Evolutionary conservation across 2,329 filamentous ascomycete genomes (phyloP), one percentile per base, ranked within the genome.

Genomic region (Chaetothyriales sp.): DNA sequence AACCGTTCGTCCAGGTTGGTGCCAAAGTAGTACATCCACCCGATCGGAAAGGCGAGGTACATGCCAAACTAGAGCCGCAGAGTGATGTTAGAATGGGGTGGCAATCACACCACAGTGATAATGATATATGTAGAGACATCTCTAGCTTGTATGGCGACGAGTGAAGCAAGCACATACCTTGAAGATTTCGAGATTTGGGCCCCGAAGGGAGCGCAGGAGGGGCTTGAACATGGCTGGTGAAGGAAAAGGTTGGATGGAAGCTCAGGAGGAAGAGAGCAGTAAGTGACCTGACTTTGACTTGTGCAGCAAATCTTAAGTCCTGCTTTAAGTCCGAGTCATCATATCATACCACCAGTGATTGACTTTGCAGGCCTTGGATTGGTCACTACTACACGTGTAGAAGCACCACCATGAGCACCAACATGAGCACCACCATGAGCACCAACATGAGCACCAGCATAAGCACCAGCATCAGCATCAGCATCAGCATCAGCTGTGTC

Each of bases 21-120:
- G 65, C 92, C 92, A 69, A 96, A 98, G 74, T 98, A 98, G 76
- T 93, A 96, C 92, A 98, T 98, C 75, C 92, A 89, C 61, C 86
- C 88, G 63, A 98, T 96, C 18, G 92, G 92, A 71, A 98, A 98
- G 77, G 95, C 83, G 73, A 98, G 83, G 73, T 98, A 98, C 78
- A 93, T 86, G 73, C 90, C 89, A 68, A 98, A 98, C 90, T 95
- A 43, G 15, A 22, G 43, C 44, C 28, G 43, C n/a, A 44, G 12
- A 19, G 36, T 19, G 25, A 46, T 18, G 50, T 53, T 53, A 47
- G 43, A 43, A 12, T 25, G 25, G 15, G 4, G 44, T 12, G 32
- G 22, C 22, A 8, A 48, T 18, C 28, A 26, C 36, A 44, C 12
- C 18, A 18, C 15, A 12, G 32, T 44, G 32, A 36, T 45, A 22